Evolutionary conservation across 768 basidiomycete species (phyloP).

Genomic region (Suillus placidus): DNA sequence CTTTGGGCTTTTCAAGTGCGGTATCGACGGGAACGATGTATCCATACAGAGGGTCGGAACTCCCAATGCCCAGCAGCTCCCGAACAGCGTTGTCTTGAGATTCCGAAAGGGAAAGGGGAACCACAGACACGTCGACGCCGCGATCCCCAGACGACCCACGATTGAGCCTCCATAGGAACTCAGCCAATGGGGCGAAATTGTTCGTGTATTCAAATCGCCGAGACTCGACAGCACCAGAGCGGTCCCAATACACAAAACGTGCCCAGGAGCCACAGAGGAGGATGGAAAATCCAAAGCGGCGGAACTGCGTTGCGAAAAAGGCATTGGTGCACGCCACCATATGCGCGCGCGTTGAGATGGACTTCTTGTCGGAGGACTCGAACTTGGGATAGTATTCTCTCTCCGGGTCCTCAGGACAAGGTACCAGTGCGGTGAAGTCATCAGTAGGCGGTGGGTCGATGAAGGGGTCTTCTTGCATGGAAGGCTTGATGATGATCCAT

Average conservation of each 20-base stretch:
- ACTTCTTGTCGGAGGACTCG: neutral
- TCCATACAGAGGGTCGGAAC: neutral
- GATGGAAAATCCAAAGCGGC: slow-evolving; percentile 35
- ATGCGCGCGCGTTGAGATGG: neutral
- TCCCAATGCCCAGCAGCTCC: neutral
- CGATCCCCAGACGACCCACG: slow-evolving; percentile 15
- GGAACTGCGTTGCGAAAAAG: slow-evolving; percentile 27
- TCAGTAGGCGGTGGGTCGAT: neutral
- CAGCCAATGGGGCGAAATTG: slow-evolving; percentile 15
- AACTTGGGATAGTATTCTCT: neutral
- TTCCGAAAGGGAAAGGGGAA: slow-evolving; percentile 14
- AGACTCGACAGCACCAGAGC: slow-evolving; percentile 33
- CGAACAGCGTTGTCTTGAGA: slow-evolving; percentile 5
- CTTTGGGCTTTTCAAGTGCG: neutral
- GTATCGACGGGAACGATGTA: neutral
- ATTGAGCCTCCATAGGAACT: slow-evolving; percentile 32
- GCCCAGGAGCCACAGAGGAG: slow-evolving; percentile 28
- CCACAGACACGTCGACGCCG: slow-evolving; percentile 32
- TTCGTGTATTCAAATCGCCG: slow-evolving; percentile 25
- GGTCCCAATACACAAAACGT: slow-evolving; percentile 40
- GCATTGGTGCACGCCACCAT: neutral
- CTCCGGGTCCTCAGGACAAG: neutral
- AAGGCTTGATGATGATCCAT: slow-evolving; percentile 2
- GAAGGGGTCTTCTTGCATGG: neutral
- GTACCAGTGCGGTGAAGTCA: neutral